Base-by-base conservation (phyloP, 2,329 filamentous ascomycete genomes). In the Cordyceps javanica region DNA sequence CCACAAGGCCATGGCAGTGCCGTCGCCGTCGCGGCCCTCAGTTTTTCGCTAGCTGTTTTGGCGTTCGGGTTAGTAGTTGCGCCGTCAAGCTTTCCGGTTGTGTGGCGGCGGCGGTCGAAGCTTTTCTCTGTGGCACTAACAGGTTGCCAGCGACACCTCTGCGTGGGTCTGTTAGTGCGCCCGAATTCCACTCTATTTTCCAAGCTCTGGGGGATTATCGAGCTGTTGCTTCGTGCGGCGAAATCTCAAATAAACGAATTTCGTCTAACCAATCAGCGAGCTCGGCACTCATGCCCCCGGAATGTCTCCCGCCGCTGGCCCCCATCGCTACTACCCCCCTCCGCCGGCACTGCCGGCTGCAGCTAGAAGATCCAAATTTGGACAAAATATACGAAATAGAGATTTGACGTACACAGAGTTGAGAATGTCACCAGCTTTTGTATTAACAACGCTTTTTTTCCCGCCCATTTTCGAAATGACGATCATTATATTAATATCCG, bases 51-150 rank as follows among this genome's bases (percentile, higher is more conserved):
- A n/a, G n/a, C n/a, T n/a, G n/a, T n/a, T n/a, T n/a, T n/a, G n/a
- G n/a, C n/a, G n/a, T n/a, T 45, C 51, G 51, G 51, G 51, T 54
- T 54, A 45, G 51, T 9, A 54, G 51, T 44, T 44, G 51, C 11
- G 13, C 51, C 51, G 51, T 54, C 51, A 54, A 53, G 36, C 23
- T 39, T 52, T 52, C 34, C 8, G 42, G 16, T 25, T 21, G 14
- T n/a, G n/a, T n/a, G n/a, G n/a, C n/a, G n/a, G n/a, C n/a, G 32
- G 32, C 19, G 49, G 34, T 16, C 38, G 49, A 49, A 21, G 38
- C 26, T 16, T 36, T 30, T 46, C 16, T 30, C 7, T 11, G 2
- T 16, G 6, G 39, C 51, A 54, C 51, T 54, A 54, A 54, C 51
- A 50, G 21, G 5, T 44, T 13, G 13, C 3, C 21, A 9, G 26